Conservation (phyloP, 495 filamentous ascomycete species). For the Cercophora samala region DNA sequence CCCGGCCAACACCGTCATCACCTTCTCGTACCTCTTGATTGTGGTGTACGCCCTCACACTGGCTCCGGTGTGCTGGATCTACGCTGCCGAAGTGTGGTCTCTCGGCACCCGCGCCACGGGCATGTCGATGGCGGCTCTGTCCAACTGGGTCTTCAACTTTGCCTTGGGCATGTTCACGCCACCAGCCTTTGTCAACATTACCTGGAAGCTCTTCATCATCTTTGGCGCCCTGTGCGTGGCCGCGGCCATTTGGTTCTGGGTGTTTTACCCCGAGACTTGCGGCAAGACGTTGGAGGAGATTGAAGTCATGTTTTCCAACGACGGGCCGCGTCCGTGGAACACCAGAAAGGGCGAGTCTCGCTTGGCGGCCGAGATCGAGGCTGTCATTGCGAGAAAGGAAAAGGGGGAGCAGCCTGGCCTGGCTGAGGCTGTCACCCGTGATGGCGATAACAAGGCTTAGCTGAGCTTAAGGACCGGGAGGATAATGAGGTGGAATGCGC, state of each 20-base stretch:
- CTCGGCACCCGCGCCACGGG: conserved; percentile 70
- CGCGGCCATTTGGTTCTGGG: conserved; percentile 61
- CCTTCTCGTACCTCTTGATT: conserved; percentile 69
- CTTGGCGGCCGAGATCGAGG: conserved; percentile 44
- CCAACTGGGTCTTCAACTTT: conserved; percentile 78
- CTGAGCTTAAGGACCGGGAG: neutral
- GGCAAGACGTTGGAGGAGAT: conserved; percentile 71
- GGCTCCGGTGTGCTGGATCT: conserved; percentile 70
- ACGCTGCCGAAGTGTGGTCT: conserved; percentile 72
- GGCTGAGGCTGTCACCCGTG: neutral
- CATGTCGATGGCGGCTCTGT: conserved; percentile 62
- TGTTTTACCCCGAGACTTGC: conserved; percentile 70
- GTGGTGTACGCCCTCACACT: conserved; percentile 68
- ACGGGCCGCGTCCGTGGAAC: conserved; percentile 54
- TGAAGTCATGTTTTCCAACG: conserved; percentile 56
- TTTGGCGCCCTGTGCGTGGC: conserved; percentile 67
- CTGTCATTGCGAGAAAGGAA: conserved; percentile 32
- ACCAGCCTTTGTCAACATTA: conserved; percentile 67
- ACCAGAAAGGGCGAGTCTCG: conserved; percentile 55
- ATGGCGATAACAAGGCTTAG: neutral
- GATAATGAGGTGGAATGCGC: neutral
- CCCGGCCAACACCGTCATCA: conserved; percentile 65
- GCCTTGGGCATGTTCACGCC: conserved; percentile 68
- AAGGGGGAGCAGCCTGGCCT: conserved; percentile 7
- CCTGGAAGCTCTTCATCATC: conserved; percentile 70